Percentiles rank a stretch among this genome's conserved stretches.
phyloP scores from a whole-genome alignment of 2,329 filamentous ascomycete species.

The Thelonectria olida region DNA sequence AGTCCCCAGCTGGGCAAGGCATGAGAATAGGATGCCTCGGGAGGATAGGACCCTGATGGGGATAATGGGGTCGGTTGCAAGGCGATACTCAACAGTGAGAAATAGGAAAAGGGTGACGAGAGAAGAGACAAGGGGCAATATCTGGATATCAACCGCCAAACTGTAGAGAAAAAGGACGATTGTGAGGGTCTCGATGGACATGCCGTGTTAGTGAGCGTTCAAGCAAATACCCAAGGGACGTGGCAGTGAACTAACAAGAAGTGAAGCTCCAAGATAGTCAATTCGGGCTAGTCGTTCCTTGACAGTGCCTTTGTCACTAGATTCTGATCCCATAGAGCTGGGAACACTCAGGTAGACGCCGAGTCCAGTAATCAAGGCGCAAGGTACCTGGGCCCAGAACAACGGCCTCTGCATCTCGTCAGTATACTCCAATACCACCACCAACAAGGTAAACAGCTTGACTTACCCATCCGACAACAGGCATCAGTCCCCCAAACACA shows the following conservation, averaged over 20 bases:
- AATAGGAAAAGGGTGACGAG: slow-evolving; percentile 61
- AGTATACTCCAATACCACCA: slow-evolving; percentile 4
- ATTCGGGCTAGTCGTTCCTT: slow-evolving; percentile 68
- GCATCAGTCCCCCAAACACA: slow-evolving; percentile 72
- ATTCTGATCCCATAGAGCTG: slow-evolving; percentile 17
- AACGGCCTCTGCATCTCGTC: slow-evolving; percentile 65
- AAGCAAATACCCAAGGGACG: background rate
- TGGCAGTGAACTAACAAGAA: slow-evolving; percentile 60
- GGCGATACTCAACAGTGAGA: slow-evolving; percentile 68
- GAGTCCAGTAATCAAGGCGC: slow-evolving; percentile 68
- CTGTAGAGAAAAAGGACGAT: slow-evolving; percentile 79
- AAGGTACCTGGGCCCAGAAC: slow-evolving; percentile 77
- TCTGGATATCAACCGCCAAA: slow-evolving; percentile 70
- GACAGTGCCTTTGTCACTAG: slow-evolving; percentile 42
- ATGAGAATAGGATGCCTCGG: slow-evolving; percentile 76
- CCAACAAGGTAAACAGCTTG: background rate
- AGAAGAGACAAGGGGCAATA: slow-evolving; percentile 69
- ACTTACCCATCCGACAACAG: slow-evolving; percentile 74
- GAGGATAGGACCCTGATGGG: slow-evolving; percentile 76
- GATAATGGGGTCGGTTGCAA: slow-evolving; percentile 77
- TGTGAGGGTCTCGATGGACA: slow-evolving; percentile 60
- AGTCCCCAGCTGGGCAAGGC: slow-evolving; percentile 76
- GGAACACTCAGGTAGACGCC: slow-evolving; percentile 75
- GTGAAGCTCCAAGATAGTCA: slow-evolving; percentile 77
- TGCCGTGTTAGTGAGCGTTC: slow-evolving; percentile 9